A percentile compares a stretch with the other conserved stretches of the same genome.
Conservation (phyloP, 2,329 filamentous ascomycete genomes). For the Aspergillus sp. region DNA sequence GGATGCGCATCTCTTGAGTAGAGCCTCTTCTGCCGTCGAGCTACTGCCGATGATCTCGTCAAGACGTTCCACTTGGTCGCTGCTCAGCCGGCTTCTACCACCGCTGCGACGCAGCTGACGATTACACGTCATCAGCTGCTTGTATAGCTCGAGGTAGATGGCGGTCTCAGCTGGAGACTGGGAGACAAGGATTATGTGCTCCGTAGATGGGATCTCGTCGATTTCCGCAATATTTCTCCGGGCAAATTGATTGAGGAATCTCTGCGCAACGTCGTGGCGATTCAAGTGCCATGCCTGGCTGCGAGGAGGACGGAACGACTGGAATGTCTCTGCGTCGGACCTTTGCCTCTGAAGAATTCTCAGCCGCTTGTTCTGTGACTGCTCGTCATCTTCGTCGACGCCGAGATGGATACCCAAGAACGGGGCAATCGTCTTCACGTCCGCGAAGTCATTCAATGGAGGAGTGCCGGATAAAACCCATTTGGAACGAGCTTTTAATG, state of each 20-base stretch:
- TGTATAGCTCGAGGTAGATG: constrained; percentile 55
- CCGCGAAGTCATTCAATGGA: constrained; percentile 54
- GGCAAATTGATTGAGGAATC: constrained; percentile 54
- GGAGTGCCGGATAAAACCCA: constrained; percentile 67
- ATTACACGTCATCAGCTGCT: constrained; percentile 51
- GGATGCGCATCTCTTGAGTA: constrained; percentile 48
- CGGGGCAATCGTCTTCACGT: constrained; percentile 57
- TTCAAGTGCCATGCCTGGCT: constrained; percentile 53
- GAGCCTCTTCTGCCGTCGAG: constrained; percentile 49
- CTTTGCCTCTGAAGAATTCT: constrained; percentile 24
- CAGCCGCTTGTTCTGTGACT: constrained; percentile 46
- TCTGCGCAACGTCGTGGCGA: constrained; percentile 52
- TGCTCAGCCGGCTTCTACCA: constrained; percentile 19
- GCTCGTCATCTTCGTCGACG: constrained; percentile 48
- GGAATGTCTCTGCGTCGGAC: constrained; percentile 54
- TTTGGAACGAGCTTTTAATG: constrained; percentile 49
- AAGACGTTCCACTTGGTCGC: constrained; percentile 38
- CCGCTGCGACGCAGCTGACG: constrained; percentile 39
- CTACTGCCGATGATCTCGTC: constrained; percentile 47
- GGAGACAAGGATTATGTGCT: constrained; percentile 43
- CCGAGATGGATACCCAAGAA: constrained; percentile 57
- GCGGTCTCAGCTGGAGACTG: constrained; percentile 49
- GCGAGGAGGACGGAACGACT: constrained; percentile 48
- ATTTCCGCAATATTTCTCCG: constrained; percentile 47
- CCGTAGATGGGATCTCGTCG: constrained; percentile 44